Evolutionary conservation across 805 yeast species (phyloP).

Genomic region (Yarrowia keelungensis): DNA sequence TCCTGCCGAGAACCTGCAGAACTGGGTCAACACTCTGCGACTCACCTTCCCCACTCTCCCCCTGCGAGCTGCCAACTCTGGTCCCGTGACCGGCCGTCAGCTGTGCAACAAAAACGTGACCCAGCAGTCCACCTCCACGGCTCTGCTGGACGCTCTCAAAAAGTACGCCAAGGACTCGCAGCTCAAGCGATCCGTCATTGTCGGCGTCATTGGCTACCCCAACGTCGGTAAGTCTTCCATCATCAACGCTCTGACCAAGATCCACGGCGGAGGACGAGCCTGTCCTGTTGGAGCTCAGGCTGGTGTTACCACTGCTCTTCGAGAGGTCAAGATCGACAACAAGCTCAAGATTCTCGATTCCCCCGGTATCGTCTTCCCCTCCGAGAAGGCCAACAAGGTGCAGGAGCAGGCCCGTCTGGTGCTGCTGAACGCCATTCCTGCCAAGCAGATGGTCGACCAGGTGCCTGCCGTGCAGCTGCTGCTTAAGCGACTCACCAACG

Average conservation of each 20-base stretch:
- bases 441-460: conserved; percentile 84
- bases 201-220: conserved; percentile 97
- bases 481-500: conserved; percentile 75
- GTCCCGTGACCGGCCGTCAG: conserved; percentile 71
- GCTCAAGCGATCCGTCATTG: conserved; percentile 85
- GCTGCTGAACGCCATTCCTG: conserved; percentile 86
- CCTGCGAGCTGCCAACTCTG: conserved; percentile 62
- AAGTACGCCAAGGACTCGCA: conserved; percentile 83
- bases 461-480: conserved; percentile 78
- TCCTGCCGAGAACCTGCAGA: conserved; percentile 81
- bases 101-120: conserved; percentile 76
- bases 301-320: conserved; percentile 90
- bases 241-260: conserved; percentile 79
- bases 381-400: conserved; percentile 51
- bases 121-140: conserved; percentile 71
- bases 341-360: conserved; percentile 89
- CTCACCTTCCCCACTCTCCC: conserved; percentile 92
- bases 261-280: conserved; percentile 70
- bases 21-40: conserved; percentile 82
- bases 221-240: conserved; percentile 96
- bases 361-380: conserved; percentile 97
- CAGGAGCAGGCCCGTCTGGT: conserved; percentile 90
- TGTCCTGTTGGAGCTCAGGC: conserved; percentile 99
- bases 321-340: conserved; percentile 91
- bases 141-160: conserved; percentile 80